Base-by-base conservation (phyloP, 345 rosid species). In the Erodium maritimum region DNA sequence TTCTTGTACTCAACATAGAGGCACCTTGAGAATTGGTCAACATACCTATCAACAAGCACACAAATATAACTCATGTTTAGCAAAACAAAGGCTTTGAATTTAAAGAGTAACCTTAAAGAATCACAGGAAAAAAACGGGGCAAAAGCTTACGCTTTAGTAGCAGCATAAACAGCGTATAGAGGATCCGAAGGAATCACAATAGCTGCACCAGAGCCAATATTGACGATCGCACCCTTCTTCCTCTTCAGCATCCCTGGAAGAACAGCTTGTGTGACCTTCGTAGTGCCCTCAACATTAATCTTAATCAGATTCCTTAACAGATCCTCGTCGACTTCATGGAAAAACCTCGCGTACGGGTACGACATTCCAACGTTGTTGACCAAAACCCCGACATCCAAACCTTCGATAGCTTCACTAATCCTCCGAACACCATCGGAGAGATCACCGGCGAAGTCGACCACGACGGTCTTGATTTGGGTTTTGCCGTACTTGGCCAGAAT, bases 171-270 rank as follows among this genome's bases (percentile, higher is more conserved):
- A 21, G 95, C 81, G 71, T 93, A 90, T 22, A 94, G 90, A 61
- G 99, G 99, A 78, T 90, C 91, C 0, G 97, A 90, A 69, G 99
- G 99, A 25, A 94, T 78, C 2, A 90, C 78, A 67, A 78, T 81
- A 2, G 95, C 81, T 67, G 95, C 91, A 71, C 97, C 99, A 57
- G 99, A 94, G 22, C 99, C 97, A 69, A 94, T 79, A 67, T 90
- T 93, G 7, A 93, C 81, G 63, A 90, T 82, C n/a, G 96, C 97
- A 6, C 99, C 97, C 33, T 58, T 75, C 78, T 90, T 93, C 82
- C 91, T 87, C 78, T 77, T 48, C 51, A 93, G 48, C 97, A 93
- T 93, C 60, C 79, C 87, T 2, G 76, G 83, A 62, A 90, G 59
- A 69, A 93, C 91, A 61, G 87, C 95, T 52, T 78, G 85, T 12